Percentiles rank a stretch among this genome's conserved stretches.
Conservation (phyloP, 805 yeast species). For the Nematodospora valgi region DNA sequence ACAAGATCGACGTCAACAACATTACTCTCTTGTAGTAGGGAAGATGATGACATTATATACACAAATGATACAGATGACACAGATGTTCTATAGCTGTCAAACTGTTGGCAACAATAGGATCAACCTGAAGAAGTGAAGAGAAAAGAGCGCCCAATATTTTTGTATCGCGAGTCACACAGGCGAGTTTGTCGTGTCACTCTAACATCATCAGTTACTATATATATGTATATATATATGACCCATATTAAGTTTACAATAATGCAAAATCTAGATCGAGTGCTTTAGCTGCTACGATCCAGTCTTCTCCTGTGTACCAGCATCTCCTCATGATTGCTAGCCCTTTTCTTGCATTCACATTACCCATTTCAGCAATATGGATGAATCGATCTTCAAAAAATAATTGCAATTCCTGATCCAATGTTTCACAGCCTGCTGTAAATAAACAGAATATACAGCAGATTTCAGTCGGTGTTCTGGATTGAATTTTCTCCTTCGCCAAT, state of each 20-base stretch:
- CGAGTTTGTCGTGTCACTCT: too few species aligned
- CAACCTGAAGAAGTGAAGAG: too few species aligned
- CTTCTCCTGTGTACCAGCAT: slow-evolving; percentile 52
- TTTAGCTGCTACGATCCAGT: slow-evolving; percentile 49
- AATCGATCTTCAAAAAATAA: slow-evolving; percentile 39
- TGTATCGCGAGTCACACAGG: too few species aligned
- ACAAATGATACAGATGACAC: too few species aligned
- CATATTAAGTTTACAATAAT: slow-evolving; percentile 32
- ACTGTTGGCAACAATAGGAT: too few species aligned
- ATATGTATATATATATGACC: too few species aligned
- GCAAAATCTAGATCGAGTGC: slow-evolving; percentile 42
- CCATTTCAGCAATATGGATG: slow-evolving; percentile 36
- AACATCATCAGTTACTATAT: too few species aligned
- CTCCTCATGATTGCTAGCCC: slow-evolving; percentile 46
- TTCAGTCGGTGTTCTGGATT: slow-evolving; percentile 48
- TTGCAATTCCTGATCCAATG: slow-evolving; percentile 32
- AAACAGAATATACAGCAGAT: slow-evolving; percentile 53
- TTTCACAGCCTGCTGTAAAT: slow-evolving; percentile 60
- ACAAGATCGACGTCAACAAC: slow-evolving; percentile 12
- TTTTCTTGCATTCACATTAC: slow-evolving; percentile 41
- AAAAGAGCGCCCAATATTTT: too few species aligned
- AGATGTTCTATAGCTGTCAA: too few species aligned
- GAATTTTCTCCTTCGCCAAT: slow-evolving; percentile 37
- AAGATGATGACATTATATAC: too few species aligned
- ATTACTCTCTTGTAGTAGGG: too few species aligned